phyloP scores from a whole-genome alignment of 2,329 filamentous ascomycete species.

The Arthrobotrys entomopaga region DNA sequence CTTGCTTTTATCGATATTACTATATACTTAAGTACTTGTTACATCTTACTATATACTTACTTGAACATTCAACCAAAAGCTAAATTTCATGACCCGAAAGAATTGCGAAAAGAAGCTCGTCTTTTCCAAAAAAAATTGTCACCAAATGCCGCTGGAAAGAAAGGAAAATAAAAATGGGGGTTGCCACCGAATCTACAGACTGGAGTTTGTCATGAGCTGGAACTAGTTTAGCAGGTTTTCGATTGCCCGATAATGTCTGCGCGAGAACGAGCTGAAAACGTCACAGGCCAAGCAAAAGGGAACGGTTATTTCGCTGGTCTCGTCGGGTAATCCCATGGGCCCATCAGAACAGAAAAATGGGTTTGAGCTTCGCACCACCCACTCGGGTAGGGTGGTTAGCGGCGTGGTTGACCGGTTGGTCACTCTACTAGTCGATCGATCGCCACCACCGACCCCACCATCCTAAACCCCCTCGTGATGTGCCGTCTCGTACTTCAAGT shows the following conservation, averaged over 20 bases:
- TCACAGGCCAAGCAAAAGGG: conserved; percentile 12
- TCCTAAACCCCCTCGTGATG: conserved; percentile 38
- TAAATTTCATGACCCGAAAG: no score
- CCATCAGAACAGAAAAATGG: background rate
- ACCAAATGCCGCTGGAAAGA: background rate
- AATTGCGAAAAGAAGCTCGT: no score
- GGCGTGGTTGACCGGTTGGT: background rate
- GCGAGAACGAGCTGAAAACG: conserved; percentile 21
- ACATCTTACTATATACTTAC: no score
- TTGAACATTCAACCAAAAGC: no score
- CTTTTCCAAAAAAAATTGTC: no score
- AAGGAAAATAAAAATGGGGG: conserved; percentile 11
- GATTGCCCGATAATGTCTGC: background rate
- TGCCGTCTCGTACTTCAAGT: conserved; percentile 30
- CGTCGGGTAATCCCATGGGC: no score
- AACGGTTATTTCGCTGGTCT: background rate
- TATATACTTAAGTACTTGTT: no score
- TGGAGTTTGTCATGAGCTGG: no score
- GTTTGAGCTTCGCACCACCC: background rate
- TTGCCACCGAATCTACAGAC: no score
- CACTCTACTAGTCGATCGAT: conserved; percentile 33
- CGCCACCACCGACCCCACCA: conserved; percentile 44
- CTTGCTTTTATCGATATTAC: no score
- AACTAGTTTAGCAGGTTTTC: background rate
- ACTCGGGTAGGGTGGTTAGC: no score